phyloP scores from a whole-genome alignment of 2,329 filamentous ascomycete species.

The Zymoseptoria crescenta region DNA sequence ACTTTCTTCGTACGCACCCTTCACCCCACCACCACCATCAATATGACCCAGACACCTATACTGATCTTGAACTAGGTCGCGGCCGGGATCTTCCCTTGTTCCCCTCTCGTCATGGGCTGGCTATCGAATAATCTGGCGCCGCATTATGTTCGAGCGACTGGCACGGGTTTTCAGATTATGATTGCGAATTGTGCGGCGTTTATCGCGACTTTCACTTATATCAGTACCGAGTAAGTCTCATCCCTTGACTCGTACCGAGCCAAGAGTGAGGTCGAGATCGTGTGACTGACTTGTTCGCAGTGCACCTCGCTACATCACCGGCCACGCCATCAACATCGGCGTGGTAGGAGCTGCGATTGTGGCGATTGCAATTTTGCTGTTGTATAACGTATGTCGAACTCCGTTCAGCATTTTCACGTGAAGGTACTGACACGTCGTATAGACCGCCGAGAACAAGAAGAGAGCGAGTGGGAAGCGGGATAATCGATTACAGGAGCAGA shows the following conservation, averaged over 20 bases:
- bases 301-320: constrained; percentile 33
- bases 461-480: constrained; percentile 13
- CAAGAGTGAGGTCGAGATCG: neutral
- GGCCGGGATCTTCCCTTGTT: constrained; percentile 25
- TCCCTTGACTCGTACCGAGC: neutral
- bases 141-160: constrained; percentile 37
- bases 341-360: constrained; percentile 30
- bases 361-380: constrained; percentile 13
- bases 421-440: neutral
- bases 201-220: constrained; percentile 38
- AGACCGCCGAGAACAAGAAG: constrained; percentile 2
- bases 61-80: constrained; percentile 13
- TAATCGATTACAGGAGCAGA: constrained; percentile 28
- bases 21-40: neutral
- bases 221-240: constrained; percentile 29
- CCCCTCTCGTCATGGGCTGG: constrained; percentile 30
- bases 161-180: constrained; percentile 35
- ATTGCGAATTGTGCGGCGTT: constrained; percentile 37
- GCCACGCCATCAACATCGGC: constrained; percentile 36
- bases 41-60: too few relatives aligned
- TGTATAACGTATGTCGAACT: constrained; percentile 2
- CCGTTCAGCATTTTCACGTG: neutral
- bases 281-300: neutral
- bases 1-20: constrained; percentile 27
- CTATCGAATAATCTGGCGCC: constrained; percentile 38